Base-by-base conservation (phyloP, 129 eudicot genomes). In the Escallonia rubra region DNA sequence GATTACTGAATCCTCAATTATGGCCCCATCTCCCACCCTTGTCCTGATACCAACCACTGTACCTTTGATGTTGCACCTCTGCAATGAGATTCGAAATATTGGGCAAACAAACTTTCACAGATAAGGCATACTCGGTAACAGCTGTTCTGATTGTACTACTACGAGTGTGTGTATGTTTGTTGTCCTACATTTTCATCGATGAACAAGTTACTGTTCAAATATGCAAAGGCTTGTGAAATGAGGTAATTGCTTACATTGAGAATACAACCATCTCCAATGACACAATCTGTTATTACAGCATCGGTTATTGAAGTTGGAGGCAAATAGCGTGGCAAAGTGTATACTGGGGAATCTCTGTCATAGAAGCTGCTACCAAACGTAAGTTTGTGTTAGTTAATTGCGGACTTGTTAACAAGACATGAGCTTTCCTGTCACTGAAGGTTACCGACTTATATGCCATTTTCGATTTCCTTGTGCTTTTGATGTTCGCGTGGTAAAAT, bases 241-340 rank as follows among this genome's bases (percentile, higher is more conserved):
- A 62, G 70, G 50, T 53, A 46, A 63, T 53, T 74, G 12, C 92
- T 62, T 89, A 93, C 96, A 72, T 78, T 85, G 63, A 93, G 81
- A 71, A 93, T 80, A 86, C 99, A 93, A 40, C 99, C 99, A 60
- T 84, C 99, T 57, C 83, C 99, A 56, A 93, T 89, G 64, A 83
- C 72, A 63, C 95, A 76, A 65, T 84, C 85, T n/a, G 77, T 84
- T 61, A 93, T 93, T 57, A 68, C 68, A 41, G 96, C 92, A 74
- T 89, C 95, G 14, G 88, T 68, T 48, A 93, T 69, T 72, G 78
- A 72, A 72, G 86, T 82, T 10, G 99, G 96, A 69, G 99, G 99
- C 50, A 93, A 85, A 84, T 74, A 64, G 9, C 93, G 86, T 15
- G 96, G 96, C 74, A 89, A 60, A 64, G 99, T 93, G 87, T 84